Percentiles rank a stretch among this genome's conserved stretches.
Conservation (phyloP, 768 basidiomycete species). For the Boletus pseudopeckii region DNA sequence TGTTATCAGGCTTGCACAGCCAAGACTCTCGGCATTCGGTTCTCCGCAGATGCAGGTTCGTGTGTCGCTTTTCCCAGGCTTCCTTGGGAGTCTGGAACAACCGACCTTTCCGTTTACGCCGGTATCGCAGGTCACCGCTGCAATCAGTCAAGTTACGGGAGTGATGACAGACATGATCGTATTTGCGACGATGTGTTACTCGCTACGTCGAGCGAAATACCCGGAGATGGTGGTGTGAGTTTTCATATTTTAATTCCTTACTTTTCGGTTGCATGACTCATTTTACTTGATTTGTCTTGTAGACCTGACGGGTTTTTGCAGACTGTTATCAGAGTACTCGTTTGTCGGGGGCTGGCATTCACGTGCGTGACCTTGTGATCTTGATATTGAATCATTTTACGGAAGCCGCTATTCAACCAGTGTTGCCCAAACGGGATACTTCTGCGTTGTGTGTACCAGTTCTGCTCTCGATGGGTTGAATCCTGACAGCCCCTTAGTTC, state of each 20-base stretch:
- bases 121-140: slow-evolving; percentile 10
- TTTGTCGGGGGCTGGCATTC: slow-evolving; percentile 24
- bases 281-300: neutral
- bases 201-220: slow-evolving; percentile 16
- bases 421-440: slow-evolving; percentile 14
- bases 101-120: neutral
- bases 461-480: neutral
- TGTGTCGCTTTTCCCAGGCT: neutral
- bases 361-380: slow-evolving; percentile 16
- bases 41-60: slow-evolving; percentile 20
- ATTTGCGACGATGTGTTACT: slow-evolving; percentile 16
- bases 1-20: slow-evolving; percentile 17
- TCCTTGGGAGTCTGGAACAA: neutral
- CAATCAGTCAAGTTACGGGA: slow-evolving; percentile 9
- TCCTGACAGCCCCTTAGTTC: slow-evolving; percentile 18
- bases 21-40: slow-evolving; percentile 21
- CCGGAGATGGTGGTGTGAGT: slow-evolving; percentile 20
- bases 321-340: neutral
- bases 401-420: slow-evolving; percentile 3
- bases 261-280: neutral
- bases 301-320: slow-evolving; percentile 15
- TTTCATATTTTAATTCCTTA: neutral
- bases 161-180: slow-evolving; percentile 11
- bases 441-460: slow-evolving; percentile 19
- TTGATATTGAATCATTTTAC: neutral